Conservation (phyloP, 305 asterid genomes). For the Vinca major region DNA sequence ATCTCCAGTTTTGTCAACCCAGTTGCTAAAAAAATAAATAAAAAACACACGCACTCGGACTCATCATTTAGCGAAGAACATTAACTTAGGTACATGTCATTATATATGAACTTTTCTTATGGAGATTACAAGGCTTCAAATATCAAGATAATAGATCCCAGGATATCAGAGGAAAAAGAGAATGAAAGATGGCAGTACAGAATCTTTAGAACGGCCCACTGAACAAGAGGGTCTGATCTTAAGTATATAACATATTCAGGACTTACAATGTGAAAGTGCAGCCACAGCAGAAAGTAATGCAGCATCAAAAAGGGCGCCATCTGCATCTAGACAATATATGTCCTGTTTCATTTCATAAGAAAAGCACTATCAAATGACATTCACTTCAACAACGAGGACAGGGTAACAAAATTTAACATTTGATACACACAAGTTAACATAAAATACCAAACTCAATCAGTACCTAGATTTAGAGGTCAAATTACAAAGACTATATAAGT, state of each 20-base stretch:
- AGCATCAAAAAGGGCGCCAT: slow-evolving; percentile 88
- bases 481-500: neutral
- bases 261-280: slow-evolving; percentile 76
- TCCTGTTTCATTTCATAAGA: slow-evolving; percentile 42
- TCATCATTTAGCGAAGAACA: neutral
- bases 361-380: slow-evolving; percentile 7
- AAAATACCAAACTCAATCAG: neutral
- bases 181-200: neutral
- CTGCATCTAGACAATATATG: slow-evolving; percentile 89
- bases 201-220: neutral
- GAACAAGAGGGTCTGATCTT: neutral
- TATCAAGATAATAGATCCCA: neutral
- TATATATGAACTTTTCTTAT: neutral
- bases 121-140: no score
- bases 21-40: neutral
- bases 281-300: slow-evolving; percentile 88
- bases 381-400: neutral
- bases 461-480: neutral
- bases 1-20: neutral
- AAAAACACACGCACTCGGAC: no score
- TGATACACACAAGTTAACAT: neutral
- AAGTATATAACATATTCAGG: neutral
- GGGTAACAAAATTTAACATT: no score
- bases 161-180: no score
- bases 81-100: no score